Conservation (phyloP, 148 eudicot genomes). For the Drosera capensis region DNA sequence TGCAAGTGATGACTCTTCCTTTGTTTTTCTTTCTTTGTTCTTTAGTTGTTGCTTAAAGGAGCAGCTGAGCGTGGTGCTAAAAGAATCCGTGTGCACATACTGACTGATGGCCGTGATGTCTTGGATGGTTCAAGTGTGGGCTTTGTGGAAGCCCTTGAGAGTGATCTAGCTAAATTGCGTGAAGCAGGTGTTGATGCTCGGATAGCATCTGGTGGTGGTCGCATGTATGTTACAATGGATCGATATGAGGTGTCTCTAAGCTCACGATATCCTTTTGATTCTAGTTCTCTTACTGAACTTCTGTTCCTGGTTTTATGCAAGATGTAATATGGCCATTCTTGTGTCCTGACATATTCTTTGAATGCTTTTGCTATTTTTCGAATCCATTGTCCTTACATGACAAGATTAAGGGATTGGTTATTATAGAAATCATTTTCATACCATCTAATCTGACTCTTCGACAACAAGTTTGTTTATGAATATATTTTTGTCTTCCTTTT, state of each 20-base stretch:
- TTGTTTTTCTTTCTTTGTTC: constrained; percentile 6
- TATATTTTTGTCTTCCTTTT: too few species aligned
- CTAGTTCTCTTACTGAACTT: neutral
- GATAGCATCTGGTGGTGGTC: constrained; percentile 96
- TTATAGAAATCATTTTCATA: too few species aligned
- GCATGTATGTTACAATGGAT: constrained; percentile 92
- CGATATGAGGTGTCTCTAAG: constrained; percentile 99
- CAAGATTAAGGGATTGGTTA: too few species aligned
- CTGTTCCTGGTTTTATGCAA: too few species aligned
- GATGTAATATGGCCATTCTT: too few species aligned
- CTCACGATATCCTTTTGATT: too few species aligned
- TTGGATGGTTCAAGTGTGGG: constrained; percentile 88
- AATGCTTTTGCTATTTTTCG: too few species aligned
- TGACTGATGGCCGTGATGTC: constrained; percentile 96
- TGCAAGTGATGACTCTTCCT: neutral
- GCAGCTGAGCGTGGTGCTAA: constrained; percentile 72
- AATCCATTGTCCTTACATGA: too few species aligned
- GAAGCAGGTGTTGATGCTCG: constrained; percentile 76
- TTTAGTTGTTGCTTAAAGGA: constrained; percentile 76
- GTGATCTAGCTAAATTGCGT: constrained; percentile 48
- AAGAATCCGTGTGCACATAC: constrained; percentile 69
- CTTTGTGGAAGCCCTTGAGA: constrained; percentile 83
- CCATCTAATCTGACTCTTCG: too few species aligned
- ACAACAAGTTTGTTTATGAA: too few species aligned
- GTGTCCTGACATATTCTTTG: too few species aligned